These are phyloP conservation scores for Venturiaceae sp. DNA, from an alignment of 2,329 filamentous ascomycete species.

Conservation along the genomic window DNA sequence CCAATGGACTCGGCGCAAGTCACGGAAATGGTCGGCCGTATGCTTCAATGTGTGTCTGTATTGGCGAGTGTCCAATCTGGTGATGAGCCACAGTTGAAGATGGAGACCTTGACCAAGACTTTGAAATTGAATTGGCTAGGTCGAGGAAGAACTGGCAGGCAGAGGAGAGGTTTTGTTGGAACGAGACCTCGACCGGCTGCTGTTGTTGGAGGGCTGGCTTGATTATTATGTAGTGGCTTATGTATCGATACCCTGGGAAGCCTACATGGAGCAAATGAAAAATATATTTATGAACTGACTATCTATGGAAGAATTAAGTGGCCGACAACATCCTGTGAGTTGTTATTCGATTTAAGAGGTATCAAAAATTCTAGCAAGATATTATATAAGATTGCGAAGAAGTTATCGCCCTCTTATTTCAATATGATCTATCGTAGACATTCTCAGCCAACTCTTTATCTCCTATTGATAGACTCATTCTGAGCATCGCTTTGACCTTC, in stretches of 20 bases:
- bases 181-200: slow-evolving; percentile 27
- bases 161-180: slow-evolving; percentile 82
- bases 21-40: slow-evolving; percentile 86
- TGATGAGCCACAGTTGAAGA: slow-evolving; percentile 65
- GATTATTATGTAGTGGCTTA: neutral
- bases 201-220: slow-evolving; percentile 1
- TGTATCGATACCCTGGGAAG: neutral
- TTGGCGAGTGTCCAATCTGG: slow-evolving; percentile 65
- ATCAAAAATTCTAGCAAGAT: no score
- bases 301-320: no score
- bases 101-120: slow-evolving; percentile 75
- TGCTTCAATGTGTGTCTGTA: slow-evolving; percentile 94
- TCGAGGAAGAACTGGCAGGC: slow-evolving; percentile 76
- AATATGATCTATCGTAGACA: no score
- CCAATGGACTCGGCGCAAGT: slow-evolving; percentile 56
- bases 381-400: no score
- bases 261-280: neutral
- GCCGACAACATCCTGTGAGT: no score
- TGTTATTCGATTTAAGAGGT: no score
- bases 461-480: no score
- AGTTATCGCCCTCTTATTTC: no score
- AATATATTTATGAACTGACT: neutral
- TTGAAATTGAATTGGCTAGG: slow-evolving; percentile 97
- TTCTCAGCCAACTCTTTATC: no score
- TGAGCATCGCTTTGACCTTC: no score